Evolutionary conservation across 192 early-diverging fungal genomes (phyloP).

Genomic region (Spizellomyces punctatus): DNA sequence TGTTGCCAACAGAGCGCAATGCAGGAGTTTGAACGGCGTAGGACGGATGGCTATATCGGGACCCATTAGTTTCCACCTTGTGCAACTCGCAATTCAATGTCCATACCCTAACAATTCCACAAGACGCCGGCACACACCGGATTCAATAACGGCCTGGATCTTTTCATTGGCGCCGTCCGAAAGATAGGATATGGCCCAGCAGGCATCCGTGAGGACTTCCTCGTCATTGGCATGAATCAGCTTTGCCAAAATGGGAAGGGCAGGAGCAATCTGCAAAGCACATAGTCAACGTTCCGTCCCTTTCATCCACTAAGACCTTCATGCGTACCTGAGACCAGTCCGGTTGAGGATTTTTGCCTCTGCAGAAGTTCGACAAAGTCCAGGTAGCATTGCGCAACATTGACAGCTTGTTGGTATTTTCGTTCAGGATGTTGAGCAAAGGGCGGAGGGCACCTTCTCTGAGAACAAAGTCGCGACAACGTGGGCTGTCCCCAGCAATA

Average conservation of each 20-base stretch:
- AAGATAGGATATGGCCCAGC: slow-evolving; percentile 99
- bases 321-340: slow-evolving; percentile 72
- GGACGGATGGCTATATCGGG: slow-evolving; percentile 60
- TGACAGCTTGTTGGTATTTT: slow-evolving; percentile 83
- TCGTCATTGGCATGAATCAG: slow-evolving; percentile 90
- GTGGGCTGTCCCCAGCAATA: slow-evolving; percentile 95
- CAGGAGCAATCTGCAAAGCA: slow-evolving; percentile 73
- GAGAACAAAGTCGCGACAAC: slow-evolving; percentile 90
- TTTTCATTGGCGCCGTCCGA: slow-evolving; percentile 97
- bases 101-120: slow-evolving; percentile 84
- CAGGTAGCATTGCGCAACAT: slow-evolving; percentile 99
- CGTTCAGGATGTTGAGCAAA: slow-evolving; percentile 83
- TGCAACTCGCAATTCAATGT: not conserved
- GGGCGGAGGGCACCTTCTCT: slow-evolving; percentile 79
- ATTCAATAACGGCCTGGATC: slow-evolving; percentile 97
- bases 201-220: slow-evolving; percentile 97
- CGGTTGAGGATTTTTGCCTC: slow-evolving; percentile 96
- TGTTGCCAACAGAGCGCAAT: slow-evolving; percentile 96
- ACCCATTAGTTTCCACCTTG: not conserved
- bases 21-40: slow-evolving; percentile 95
- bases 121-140: slow-evolving; percentile 89
- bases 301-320: not conserved
- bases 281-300: not conserved
- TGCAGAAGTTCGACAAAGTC: slow-evolving; percentile 98
- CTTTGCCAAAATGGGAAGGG: slow-evolving; percentile 86